These are phyloP conservation scores for Euclidium syriacum DNA, from an alignment of 345 rosid genomes.

Conservation along the genomic window DNA sequence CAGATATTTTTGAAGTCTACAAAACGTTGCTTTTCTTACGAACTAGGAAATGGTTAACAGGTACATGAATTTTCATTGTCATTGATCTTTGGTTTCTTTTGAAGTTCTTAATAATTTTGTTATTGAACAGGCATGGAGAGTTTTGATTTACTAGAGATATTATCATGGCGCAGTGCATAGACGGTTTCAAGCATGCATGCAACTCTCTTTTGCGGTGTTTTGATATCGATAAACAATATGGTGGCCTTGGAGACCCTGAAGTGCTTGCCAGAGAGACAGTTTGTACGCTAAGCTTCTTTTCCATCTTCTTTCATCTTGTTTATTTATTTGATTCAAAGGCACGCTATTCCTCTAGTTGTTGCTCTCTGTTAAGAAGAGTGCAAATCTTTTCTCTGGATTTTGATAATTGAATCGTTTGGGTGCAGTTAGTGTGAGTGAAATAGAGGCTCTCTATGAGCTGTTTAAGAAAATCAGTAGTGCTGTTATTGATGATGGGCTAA, in stretches of 20 bases:
- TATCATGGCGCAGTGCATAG: constrained; percentile 84
- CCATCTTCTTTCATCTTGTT: not conserved
- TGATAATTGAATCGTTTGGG: not conserved
- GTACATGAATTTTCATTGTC: constrained; percentile 3
- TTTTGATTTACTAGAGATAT: constrained; percentile 44
- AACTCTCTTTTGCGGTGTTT: constrained; percentile 49
- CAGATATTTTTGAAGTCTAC: constrained; percentile 13
- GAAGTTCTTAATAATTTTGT: constrained; percentile 6
- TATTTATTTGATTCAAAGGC: constrained; percentile 1
- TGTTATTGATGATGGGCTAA: constrained; percentile 87
- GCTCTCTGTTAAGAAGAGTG: not conserved
- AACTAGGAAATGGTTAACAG: constrained; percentile 35
- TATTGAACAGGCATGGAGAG: constrained; percentile 61
- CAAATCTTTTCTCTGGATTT: not conserved
- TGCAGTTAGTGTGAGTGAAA: constrained; percentile 92
- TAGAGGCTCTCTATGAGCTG: constrained; percentile 86
- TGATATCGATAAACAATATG: constrained; percentile 62
- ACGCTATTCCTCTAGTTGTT: constrained; percentile 4
- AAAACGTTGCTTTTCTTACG: constrained; percentile 1
- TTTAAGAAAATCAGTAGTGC: constrained; percentile 97
- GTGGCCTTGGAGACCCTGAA: constrained; percentile 75
- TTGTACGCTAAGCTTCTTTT: constrained; percentile 46
- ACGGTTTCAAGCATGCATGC: constrained; percentile 53
- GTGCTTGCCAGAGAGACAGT: constrained; percentile 78
- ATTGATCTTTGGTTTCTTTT: not conserved